These are phyloP conservation scores for Fusarium palustre DNA, from an alignment of 2,329 filamentous ascomycete species.

Conservation along the genomic window DNA sequence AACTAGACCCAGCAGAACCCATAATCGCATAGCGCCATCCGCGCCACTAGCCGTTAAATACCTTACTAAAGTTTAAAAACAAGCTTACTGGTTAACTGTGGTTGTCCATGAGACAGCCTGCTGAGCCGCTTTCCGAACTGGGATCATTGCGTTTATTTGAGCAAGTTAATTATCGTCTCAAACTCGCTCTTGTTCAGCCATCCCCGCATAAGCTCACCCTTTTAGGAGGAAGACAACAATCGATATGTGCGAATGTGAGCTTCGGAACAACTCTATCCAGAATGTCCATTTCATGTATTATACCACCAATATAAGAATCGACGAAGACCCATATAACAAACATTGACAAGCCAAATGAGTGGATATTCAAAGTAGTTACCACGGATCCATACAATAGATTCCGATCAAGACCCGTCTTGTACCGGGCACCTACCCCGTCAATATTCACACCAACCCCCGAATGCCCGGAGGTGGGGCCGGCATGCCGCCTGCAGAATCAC, in stretches of 20 bases:
- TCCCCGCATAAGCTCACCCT: constrained; percentile 22
- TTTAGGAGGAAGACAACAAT: not conserved
- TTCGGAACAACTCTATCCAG: not conserved
- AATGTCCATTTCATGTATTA: not conserved
- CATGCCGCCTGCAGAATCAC: constrained; percentile 9
- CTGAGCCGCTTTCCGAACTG: constrained; percentile 9
- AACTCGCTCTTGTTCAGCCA: constrained; percentile 25
- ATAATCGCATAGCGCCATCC: not conserved
- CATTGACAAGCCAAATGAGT: not conserved
- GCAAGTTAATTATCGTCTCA: constrained; percentile 54
- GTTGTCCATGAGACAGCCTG: not conserved
- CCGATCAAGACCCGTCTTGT: not conserved
- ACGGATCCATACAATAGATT: not conserved
- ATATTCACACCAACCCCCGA: constrained; percentile 40
- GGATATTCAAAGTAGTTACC: not conserved
- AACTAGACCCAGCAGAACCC: not conserved
- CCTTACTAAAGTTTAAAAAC: not conserved
- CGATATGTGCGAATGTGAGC: constrained; percentile 6
- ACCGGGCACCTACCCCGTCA: constrained; percentile 25
- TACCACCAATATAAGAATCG: not conserved
- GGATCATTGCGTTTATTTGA: constrained; percentile 55
- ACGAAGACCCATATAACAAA: not conserved
- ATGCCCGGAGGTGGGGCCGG: constrained; percentile 22
- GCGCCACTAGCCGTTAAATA: not conserved
- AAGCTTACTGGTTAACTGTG: not conserved